These are phyloP conservation scores for Rhodotorula mucilaginosa DNA, from an alignment of 1,284 basidiomycete species.

Conservation along the genomic window DNA sequence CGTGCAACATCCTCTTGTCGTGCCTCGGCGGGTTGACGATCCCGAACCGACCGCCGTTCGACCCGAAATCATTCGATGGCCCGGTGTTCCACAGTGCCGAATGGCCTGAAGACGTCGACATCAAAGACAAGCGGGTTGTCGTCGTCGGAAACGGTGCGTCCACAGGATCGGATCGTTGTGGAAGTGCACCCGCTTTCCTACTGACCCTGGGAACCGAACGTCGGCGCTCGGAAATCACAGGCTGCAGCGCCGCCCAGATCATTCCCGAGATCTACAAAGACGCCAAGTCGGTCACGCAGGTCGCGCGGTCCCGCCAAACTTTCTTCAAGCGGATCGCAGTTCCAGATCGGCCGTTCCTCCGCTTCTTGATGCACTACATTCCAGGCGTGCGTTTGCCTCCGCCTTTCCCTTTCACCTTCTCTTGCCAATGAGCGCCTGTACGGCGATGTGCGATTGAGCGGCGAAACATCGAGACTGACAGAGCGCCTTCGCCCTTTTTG, in stretches of 20 bases:
- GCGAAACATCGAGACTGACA: not conserved
- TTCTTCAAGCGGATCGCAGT: conserved; percentile 20
- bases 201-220: not conserved
- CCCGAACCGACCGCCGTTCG: conserved; percentile 33
- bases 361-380: conserved; percentile 19
- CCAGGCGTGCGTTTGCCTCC: conserved; percentile 23
- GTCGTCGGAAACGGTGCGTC: conserved; percentile 30
- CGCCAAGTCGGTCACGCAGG: conserved; percentile 32
- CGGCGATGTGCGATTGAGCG: not conserved
- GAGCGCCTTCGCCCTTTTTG: not conserved
- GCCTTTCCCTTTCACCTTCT: not conserved
- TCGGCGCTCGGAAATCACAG: not conserved
- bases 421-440: too few relatives aligned
- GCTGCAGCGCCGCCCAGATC: conserved; percentile 35
- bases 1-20: conserved; percentile 41
- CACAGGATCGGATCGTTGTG: not conserved
- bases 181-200: not conserved
- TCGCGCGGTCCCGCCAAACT: conserved; percentile 29
- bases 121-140: conserved; percentile 37
- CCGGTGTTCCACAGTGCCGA: conserved; percentile 33
- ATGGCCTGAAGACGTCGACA: conserved; percentile 28
- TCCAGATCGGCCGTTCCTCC: conserved; percentile 12
- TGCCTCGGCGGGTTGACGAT: conserved; percentile 33
- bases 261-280: conserved; percentile 27
- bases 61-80: conserved; percentile 30